A percentile compares a stretch with the other conserved stretches of the same genome.
phyloP scores from a whole-genome alignment of 2,329 filamentous ascomycete species.

The Teratosphaeria nubilosa region DNA sequence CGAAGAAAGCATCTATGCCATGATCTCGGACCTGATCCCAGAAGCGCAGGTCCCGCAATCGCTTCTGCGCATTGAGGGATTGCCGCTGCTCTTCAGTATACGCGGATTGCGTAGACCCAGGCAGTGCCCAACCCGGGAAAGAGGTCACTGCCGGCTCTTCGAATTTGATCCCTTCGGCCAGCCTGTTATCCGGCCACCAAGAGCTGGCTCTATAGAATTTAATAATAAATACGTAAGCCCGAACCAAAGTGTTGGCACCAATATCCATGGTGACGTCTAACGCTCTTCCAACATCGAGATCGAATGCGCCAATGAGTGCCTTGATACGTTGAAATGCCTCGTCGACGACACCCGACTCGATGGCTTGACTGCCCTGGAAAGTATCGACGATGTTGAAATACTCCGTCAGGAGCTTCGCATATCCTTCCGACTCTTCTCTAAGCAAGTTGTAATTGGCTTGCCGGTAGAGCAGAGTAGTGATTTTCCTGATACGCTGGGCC shows the following conservation, averaged over 20 bases:
- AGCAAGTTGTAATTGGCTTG: constrained; percentile 95
- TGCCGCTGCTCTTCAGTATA: constrained; percentile 48
- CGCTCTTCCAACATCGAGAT: constrained; percentile 88
- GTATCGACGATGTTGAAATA: constrained; percentile 75
- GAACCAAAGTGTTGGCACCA: constrained; percentile 85
- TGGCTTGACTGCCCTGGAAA: constrained; percentile 52
- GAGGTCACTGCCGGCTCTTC: constrained; percentile 47
- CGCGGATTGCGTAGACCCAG: constrained; percentile 54
- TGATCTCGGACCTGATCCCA: constrained; percentile 69
- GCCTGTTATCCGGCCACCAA: constrained; percentile 78
- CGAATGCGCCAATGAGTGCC: constrained; percentile 90
- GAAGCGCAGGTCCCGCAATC: constrained; percentile 61
- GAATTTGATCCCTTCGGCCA: constrained; percentile 40
- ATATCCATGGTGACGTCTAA: constrained; percentile 92
- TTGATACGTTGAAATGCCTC: constrained; percentile 88
- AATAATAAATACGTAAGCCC: constrained; percentile 87
- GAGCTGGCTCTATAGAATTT: constrained; percentile 85
- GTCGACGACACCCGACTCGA: constrained; percentile 66
- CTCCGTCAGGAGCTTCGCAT: constrained; percentile 91
- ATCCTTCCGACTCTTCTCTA: constrained; percentile 91
- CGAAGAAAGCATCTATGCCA: constrained; percentile 78
- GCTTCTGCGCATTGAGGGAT: constrained; percentile 45
- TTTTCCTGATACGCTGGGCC: constrained; percentile 74
- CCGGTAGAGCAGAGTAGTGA: constrained; percentile 86
- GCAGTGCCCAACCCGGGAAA: constrained; percentile 77